phyloP scores from a whole-genome alignment of 2,329 filamentous ascomycete genomes.

The Epichloe coenophiala region DNA sequence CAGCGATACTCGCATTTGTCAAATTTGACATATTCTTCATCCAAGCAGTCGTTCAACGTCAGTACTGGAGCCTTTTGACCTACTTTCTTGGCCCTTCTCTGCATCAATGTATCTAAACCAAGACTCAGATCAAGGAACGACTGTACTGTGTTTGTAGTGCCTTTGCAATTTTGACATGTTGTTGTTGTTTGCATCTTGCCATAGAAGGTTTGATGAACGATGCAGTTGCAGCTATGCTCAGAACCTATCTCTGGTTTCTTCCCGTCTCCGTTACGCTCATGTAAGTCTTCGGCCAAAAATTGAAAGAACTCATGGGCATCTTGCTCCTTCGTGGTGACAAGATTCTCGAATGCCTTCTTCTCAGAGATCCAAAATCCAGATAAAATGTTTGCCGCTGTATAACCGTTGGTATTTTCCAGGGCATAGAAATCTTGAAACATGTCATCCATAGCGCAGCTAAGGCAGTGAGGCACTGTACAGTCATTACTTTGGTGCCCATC shows the following conservation, averaged over 20 bases:
- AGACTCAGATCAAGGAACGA: constrained; percentile 85
- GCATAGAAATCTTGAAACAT: constrained; percentile 62
- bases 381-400: constrained; percentile 79
- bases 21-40: constrained; percentile 70
- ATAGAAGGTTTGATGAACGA: constrained; percentile 89
- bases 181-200: constrained; percentile 84
- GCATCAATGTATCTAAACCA: constrained; percentile 63
- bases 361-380: constrained; percentile 83
- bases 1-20: constrained; percentile 89
- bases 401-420: constrained; percentile 70
- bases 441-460: constrained; percentile 59
- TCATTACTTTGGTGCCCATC: constrained; percentile 74
- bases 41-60: constrained; percentile 61
- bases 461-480: constrained; percentile 50
- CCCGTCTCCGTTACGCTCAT: constrained; percentile 64
- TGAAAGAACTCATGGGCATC: constrained; percentile 97
- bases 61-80: constrained; percentile 29
- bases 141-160: constrained; percentile 69
- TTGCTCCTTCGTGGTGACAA: constrained; percentile 87
- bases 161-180: constrained; percentile 77
- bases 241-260: constrained; percentile 46
- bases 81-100: constrained; percentile 46
- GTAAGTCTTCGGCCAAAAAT: constrained; percentile 83
- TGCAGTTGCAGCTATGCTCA: constrained; percentile 64
- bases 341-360: constrained; percentile 54